Percentiles rank a stretch among this genome's conserved stretches.
These are phyloP conservation scores for Rhodamnia argentea DNA, from an alignment of 345 rosid species.

Conservation along the genomic window DNA sequence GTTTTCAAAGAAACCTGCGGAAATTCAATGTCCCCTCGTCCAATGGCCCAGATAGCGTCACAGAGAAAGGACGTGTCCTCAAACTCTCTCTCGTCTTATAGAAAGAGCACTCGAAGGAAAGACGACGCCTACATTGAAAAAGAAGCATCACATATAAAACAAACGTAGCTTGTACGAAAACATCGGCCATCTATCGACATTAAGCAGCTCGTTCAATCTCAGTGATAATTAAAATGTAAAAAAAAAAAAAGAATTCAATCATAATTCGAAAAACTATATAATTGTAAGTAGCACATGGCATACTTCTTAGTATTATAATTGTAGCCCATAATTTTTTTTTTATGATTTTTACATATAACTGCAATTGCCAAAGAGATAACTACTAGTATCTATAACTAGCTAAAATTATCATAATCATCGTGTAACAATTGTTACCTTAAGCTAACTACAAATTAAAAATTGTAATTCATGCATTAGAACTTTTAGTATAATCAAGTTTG, in stretches of 20 bases:
- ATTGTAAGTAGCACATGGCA: neutral
- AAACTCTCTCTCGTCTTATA: too few relatives aligned
- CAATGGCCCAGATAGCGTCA: too few relatives aligned
- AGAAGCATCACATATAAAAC: too few relatives aligned
- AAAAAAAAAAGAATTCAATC: neutral
- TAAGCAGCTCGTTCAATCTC: neutral
- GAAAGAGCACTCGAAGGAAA: too few relatives aligned
- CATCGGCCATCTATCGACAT: too few relatives aligned
- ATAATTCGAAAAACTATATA: neutral
- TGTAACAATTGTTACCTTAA: neutral
- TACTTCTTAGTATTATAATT: neutral
- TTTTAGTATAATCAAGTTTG: neutral
- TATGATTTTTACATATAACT: neutral
- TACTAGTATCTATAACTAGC: neutral
- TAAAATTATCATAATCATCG: neutral
- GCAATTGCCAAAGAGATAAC: neutral
- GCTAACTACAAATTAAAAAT: neutral
- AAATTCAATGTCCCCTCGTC: too few relatives aligned
- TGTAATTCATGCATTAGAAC: neutral
- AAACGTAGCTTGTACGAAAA: too few relatives aligned
- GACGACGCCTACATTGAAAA: too few relatives aligned
- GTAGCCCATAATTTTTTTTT: neutral
- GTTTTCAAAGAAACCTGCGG: neutral
- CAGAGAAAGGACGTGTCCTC: too few relatives aligned
- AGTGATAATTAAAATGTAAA: neutral